Percentiles rank a stretch among this genome's conserved stretches.
Conservation (phyloP, 148 eudicot species). For the Camellia lanceoleosa region DNA sequence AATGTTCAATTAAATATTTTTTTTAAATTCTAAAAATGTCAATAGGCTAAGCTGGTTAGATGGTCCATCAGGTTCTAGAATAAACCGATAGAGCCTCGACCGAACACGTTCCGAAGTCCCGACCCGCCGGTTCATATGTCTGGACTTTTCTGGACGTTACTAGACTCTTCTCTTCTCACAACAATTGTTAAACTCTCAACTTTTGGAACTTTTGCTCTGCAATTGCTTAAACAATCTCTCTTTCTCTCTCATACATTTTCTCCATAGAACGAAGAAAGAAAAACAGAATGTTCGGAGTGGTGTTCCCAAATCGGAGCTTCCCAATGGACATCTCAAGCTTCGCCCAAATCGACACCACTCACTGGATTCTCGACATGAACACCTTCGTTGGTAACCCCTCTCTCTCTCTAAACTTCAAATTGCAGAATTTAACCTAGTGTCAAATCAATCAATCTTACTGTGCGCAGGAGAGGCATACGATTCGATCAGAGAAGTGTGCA, state of each 20-base stretch:
- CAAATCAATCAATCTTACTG: not conserved
- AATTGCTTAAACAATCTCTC: not conserved
- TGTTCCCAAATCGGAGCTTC: slow-evolving; percentile 89
- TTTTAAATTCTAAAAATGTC: no score
- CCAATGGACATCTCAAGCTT: slow-evolving; percentile 89
- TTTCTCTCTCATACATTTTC: not conserved
- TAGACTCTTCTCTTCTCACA: not conserved
- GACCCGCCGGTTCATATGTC: not conserved
- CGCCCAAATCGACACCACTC: slow-evolving; percentile 85
- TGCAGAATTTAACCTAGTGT: not conserved
- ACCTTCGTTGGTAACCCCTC: slow-evolving; percentile 59
- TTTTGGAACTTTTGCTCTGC: not conserved
- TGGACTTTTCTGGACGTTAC: slow-evolving; percentile 16
- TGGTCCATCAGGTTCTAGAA: no score
- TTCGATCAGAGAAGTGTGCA: slow-evolving; percentile 72
- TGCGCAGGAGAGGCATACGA: slow-evolving; percentile 69
- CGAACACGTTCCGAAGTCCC: not conserved
- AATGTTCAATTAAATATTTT: no score
- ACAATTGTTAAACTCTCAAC: not conserved
- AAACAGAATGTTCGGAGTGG: slow-evolving; percentile 72
- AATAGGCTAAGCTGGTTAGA: no score
- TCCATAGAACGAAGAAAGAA: not conserved
- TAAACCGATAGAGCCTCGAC: no score
- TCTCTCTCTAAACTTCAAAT: not conserved
- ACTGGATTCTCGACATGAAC: slow-evolving; percentile 95